phyloP scores from a whole-genome alignment of 176 grass and related monocot species.

The Carex myosuroides region DNA sequence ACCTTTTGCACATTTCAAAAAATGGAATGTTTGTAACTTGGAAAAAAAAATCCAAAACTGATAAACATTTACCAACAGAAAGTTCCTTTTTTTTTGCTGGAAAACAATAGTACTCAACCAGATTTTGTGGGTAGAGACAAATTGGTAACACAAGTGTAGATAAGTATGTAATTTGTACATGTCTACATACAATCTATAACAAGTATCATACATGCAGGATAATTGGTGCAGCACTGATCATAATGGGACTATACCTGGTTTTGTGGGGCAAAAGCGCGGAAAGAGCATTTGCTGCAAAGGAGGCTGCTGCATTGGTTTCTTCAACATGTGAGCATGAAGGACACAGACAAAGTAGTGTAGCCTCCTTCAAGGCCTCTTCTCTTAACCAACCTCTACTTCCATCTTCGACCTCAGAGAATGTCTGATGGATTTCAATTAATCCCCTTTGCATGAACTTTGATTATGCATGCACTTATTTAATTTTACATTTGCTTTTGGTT shows the following conservation, averaged over 20 bases:
- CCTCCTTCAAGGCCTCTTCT: slow-evolving; percentile 34
- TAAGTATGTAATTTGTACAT: neutral
- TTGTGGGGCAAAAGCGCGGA: slow-evolving; percentile 93
- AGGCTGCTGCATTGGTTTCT: slow-evolving; percentile 8
- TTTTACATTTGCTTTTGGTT: neutral
- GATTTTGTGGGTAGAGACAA: neutral
- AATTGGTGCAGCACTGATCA: slow-evolving; percentile 80
- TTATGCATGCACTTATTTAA: slow-evolving; percentile 11
- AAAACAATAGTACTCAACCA: neutral
- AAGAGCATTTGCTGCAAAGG: slow-evolving; percentile 39
- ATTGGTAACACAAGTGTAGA: neutral
- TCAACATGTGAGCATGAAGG: slow-evolving; percentile 3
- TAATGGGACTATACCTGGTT: slow-evolving; percentile 76
- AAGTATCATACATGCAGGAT: slow-evolving; percentile 25
- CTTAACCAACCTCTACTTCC: slow-evolving; percentile 68
- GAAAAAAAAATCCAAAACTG: too few species aligned
- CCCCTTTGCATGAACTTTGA: neutral
- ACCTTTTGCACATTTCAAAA: neutral
- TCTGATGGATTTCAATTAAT: slow-evolving; percentile 27
- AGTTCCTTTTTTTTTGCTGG: neutral
- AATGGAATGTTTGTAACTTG: neutral
- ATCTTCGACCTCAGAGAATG: slow-evolving; percentile 48
- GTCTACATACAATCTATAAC: neutral
- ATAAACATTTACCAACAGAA: neutral
- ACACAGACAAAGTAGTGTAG: neutral